Percentiles rank a stretch among this genome's conserved stretches.
phyloP scores from a whole-genome alignment of 192 early-diverging fungal species.

The Backusella luteola region DNA sequence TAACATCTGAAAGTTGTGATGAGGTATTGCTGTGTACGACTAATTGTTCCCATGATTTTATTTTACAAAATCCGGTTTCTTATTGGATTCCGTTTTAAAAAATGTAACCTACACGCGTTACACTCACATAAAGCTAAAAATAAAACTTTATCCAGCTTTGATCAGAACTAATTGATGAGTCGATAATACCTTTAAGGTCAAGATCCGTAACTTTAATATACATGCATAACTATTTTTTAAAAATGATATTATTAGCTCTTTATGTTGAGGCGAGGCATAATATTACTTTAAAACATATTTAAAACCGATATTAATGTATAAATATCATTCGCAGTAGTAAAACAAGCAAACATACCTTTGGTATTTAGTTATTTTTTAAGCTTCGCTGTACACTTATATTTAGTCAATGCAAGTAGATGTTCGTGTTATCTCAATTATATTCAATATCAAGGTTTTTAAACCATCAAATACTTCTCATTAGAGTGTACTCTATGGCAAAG shows the following conservation, averaged over 20 bases:
- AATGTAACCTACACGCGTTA: not conserved
- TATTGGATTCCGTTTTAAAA: not conserved
- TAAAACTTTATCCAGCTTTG: not conserved
- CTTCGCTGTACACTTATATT: no score
- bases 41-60: not conserved
- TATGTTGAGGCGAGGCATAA: no score
- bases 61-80: not conserved
- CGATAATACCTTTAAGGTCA: not conserved
- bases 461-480: not conserved
- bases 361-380: no score
- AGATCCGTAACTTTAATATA: not conserved
- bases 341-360: no score
- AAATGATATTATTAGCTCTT: no score
- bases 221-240: not conserved
- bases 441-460: not conserved
- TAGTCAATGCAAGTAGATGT: no score
- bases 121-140: not conserved
- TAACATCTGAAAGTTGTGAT: no score
- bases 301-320: no score
- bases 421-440: no score
- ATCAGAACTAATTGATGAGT: not conserved
- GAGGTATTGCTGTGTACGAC: not conserved
- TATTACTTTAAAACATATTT: no score
- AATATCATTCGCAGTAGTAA: no score
- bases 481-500: no score